phyloP scores from a whole-genome alignment of 345 rosid species.

The Brassica cretica region DNA sequence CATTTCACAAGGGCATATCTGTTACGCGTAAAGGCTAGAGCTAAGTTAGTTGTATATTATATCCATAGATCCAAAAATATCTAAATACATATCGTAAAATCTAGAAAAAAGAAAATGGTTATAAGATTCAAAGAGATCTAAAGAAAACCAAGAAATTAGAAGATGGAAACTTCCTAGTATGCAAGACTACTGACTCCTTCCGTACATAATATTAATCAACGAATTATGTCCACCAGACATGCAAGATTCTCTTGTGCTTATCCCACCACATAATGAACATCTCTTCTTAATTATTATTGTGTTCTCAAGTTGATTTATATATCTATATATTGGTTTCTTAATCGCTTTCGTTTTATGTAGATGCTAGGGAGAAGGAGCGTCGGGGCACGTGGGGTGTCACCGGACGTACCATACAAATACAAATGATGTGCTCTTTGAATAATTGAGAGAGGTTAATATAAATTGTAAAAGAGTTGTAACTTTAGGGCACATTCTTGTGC shows the following conservation, averaged over 20 bases:
- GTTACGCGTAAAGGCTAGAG: not conserved
- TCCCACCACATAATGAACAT: conserved; percentile 26
- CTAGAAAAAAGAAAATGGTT: conserved; percentile 4
- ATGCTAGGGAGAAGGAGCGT: conserved; percentile 27
- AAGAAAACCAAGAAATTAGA: conserved; percentile 6
- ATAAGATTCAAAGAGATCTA: conserved; percentile 14
- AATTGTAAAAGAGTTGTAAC: conserved; percentile 25
- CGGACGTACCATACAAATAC: conserved; percentile 38
- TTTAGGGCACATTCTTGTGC: conserved; percentile 38
- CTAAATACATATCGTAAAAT: conserved; percentile 12
- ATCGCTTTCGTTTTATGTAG: conserved; percentile 15
- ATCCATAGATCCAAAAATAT: conserved; percentile 3
- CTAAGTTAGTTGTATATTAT: not conserved
- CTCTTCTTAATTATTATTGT: not conserved
- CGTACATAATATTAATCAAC: conserved; percentile 28
- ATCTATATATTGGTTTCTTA: not conserved
- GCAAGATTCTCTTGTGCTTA: conserved; percentile 36
- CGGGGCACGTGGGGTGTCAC: conserved; percentile 41
- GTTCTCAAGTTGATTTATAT: conserved; percentile 5
- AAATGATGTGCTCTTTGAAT: conserved; percentile 26
- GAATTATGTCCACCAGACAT: conserved; percentile 37
- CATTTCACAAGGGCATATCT: conserved; percentile 7
- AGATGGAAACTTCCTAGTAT: conserved; percentile 34
- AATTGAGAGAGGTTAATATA: conserved; percentile 33
- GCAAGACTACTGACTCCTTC: conserved; percentile 19